A percentile compares a stretch with the other conserved stretches of the same genome.
Evolutionary conservation across 1,284 basidiomycete species (phyloP).

Genomic region (Schizopora paradoxa): DNA sequence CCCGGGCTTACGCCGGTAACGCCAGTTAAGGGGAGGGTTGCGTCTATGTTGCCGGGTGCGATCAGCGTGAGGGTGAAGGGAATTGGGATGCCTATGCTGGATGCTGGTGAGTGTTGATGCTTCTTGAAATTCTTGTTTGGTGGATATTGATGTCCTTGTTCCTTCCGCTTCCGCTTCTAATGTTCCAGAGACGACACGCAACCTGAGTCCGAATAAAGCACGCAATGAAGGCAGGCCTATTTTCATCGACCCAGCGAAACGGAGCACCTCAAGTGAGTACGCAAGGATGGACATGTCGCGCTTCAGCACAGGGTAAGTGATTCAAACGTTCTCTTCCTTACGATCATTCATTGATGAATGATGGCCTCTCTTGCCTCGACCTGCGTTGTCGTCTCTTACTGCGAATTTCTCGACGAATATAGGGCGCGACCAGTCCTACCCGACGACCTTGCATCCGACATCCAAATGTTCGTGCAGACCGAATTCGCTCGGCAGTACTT

Average conservation of each 20-base stretch:
- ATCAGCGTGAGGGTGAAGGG: constrained; percentile 9
- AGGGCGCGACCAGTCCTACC: constrained; percentile 71
- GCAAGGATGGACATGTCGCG: constrained; percentile 3
- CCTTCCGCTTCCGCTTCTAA: not conserved
- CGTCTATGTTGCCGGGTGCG: not conserved
- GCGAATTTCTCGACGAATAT: too few species aligned
- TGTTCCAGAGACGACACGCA: constrained; percentile 10
- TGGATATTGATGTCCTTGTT: too few species aligned
- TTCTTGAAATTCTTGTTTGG: not conserved
- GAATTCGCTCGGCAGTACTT: constrained; percentile 85
- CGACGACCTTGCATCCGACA: constrained; percentile 71
- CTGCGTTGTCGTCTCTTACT: constrained; percentile 2
- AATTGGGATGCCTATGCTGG: constrained; percentile 20
- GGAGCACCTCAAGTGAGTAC: too few species aligned
- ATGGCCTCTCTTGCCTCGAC: constrained; percentile 6
- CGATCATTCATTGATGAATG: constrained; percentile 3
- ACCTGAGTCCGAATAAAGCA: constrained; percentile 69
- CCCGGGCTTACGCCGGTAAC: too few species aligned
- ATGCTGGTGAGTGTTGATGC: constrained; percentile 15
- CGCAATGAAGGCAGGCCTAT: constrained; percentile 63
- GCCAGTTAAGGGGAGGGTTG: constrained; percentile 26
- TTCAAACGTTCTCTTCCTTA: not conserved
- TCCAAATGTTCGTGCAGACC: constrained; percentile 77
- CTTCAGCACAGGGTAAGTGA: constrained; percentile 13
- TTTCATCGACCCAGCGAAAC: constrained; percentile 45